Evolutionary conservation across 2,329 filamentous ascomycete genomes (phyloP), one percentile per base, ranked within the genome.

Genomic region (Knoxdaviesia proteae): DNA sequence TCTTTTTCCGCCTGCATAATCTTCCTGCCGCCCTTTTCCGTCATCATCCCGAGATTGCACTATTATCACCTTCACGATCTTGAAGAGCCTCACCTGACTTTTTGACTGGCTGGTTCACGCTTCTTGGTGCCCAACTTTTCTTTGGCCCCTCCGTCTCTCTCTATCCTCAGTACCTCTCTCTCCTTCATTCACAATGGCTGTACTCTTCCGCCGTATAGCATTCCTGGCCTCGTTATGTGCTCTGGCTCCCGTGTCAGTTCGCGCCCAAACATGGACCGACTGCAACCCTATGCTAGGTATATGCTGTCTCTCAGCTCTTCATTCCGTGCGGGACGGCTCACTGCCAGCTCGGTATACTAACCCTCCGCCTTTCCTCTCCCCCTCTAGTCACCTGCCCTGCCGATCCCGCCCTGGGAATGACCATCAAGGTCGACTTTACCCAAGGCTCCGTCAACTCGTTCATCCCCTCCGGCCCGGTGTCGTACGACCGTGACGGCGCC

Each of bases 371-470:
- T 44, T 40, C 49, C 20, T 20, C 20, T 20, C 20, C 3, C 20
- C 20, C 44, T 49, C 52, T 31, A 65, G 60, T 63, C 63, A 68
- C 62, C 46, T 96, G 88, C 53, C 72, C 81, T 5, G 58, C 82
- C 42, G 67, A 94, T 56, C 74, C 82, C 6, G 88, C 86, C 1
- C 71, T 96, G 4, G 86, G 84, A 45, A 82, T 75, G 64, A 71
- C 81, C n/a, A 77, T 87, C 52, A 69, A 74, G 47, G 77, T 90
- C 59, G 84, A 94, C 62, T 93, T 96, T 61, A 79, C 74, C 34
- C 64, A 80, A 49, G 83, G 83, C 47, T 60, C 66, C 32, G 87
- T 90, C 40, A 76, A 82, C 58, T 80, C 82, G 39, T 96, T 94
- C 60, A 75, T 71, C 3, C 60, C 77, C 5, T 74, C 71, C 33